Evolutionary conservation across 2,329 filamentous ascomycete genomes (phyloP).

Genomic region (Zymoseptoria ardabiliae): DNA sequence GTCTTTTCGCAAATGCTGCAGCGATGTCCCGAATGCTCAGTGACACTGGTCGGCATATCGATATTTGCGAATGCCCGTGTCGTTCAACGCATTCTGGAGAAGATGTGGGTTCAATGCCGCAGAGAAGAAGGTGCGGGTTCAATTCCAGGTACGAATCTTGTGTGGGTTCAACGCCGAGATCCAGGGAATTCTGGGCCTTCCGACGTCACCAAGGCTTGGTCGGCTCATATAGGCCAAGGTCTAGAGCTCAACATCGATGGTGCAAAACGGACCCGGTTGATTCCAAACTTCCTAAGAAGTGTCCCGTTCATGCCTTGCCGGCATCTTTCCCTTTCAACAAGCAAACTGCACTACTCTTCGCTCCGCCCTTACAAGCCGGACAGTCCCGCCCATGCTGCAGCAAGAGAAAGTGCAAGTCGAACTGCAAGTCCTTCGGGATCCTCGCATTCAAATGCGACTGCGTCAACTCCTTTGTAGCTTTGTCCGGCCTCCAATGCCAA

Average conservation of each 20-base stretch:
- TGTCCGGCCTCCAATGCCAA: constrained; percentile 5
- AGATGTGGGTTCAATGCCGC: neutral
- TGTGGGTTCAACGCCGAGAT: neutral
- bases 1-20: neutral
- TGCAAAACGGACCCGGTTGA: no score
- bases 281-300: neutral
- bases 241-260: no score
- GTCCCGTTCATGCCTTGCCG: neutral
- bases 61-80: neutral
- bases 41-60: neutral
- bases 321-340: neutral
- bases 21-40: neutral
- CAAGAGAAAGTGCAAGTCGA: constrained; percentile 5
- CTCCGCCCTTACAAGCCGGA: constrained; percentile 1
- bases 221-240: neutral
- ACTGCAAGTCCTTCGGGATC: constrained; percentile 2
- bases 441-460: constrained; percentile 4
- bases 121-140: neutral
- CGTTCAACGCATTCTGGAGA: neutral
- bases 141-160: neutral
- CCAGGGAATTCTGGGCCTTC: neutral
- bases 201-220: neutral
- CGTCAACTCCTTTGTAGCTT: neutral
- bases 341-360: neutral
- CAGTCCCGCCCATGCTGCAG: constrained; percentile 5